Percentiles rank a stretch among this genome's conserved stretches.
phyloP scores from a whole-genome alignment of 768 basidiomycete species.

The Inosperma sp. region DNA sequence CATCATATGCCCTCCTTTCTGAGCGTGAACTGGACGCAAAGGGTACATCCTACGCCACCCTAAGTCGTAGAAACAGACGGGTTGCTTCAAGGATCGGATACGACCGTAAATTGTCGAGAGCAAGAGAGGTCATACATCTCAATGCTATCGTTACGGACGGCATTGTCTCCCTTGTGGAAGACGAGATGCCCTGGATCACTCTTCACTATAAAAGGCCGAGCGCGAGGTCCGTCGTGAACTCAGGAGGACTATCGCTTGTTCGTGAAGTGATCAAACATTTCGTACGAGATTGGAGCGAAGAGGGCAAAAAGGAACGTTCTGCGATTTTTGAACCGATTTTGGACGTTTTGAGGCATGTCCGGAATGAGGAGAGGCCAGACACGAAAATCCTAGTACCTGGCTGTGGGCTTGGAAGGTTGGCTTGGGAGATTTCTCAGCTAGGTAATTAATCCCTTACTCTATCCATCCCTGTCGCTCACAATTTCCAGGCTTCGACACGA shows the following conservation, averaged over 20 bases:
- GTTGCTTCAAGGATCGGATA: constrained; percentile 52
- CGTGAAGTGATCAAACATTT: constrained; percentile 64
- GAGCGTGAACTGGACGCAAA: constrained; percentile 38
- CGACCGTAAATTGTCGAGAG: constrained; percentile 44
- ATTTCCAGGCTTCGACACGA: constrained; percentile 47
- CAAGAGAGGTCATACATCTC: constrained; percentile 37
- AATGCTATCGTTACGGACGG: constrained; percentile 37
- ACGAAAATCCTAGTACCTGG: constrained; percentile 59
- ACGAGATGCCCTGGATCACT: constrained; percentile 21
- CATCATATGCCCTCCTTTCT: constrained; percentile 40
- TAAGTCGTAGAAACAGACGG: constrained; percentile 44
- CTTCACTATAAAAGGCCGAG: too few species aligned
- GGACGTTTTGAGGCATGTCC: constrained; percentile 36
- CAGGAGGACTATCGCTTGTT: constrained; percentile 45
- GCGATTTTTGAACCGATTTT: constrained; percentile 56
- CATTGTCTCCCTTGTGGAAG: constrained; percentile 35
- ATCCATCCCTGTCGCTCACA: not conserved
- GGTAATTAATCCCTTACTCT: constrained; percentile 33
- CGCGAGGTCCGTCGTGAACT: constrained; percentile 12
- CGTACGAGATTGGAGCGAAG: constrained; percentile 64
- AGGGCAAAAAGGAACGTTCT: constrained; percentile 51
- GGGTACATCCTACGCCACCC: constrained; percentile 39
- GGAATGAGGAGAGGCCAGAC: constrained; percentile 23
- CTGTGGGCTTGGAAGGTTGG: constrained; percentile 57
- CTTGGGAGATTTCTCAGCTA: constrained; percentile 62